phyloP scores from a whole-genome alignment of 257 asterid species.

The Nicotiana undulata region DNA sequence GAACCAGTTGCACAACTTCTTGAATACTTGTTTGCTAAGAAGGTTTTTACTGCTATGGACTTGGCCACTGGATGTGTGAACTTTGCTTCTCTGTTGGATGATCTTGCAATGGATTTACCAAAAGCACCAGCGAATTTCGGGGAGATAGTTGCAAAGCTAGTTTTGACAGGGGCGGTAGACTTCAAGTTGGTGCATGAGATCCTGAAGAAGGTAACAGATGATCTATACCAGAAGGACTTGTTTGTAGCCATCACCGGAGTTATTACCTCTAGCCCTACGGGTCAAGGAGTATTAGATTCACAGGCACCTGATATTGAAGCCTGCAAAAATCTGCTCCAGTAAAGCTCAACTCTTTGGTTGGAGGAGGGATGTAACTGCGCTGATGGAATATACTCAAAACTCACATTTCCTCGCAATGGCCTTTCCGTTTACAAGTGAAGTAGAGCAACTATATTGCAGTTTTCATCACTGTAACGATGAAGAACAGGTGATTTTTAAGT shows the following conservation, averaged over 20 bases:
- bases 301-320: slow-evolving; percentile 62
- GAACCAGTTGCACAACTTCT: slow-evolving; percentile 57
- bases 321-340: slow-evolving; percentile 50
- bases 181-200: slow-evolving; percentile 59
- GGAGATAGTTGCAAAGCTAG: slow-evolving; percentile 58
- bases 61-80: slow-evolving; percentile 39
- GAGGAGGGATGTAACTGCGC: slow-evolving; percentile 11
- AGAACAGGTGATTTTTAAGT: slow-evolving; percentile 18
- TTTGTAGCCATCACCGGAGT: slow-evolving; percentile 30
- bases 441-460: slow-evolving; percentile 8
- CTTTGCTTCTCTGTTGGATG: slow-evolving; percentile 58
- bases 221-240: slow-evolving; percentile 48
- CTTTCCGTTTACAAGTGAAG: neutral
- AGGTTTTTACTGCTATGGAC: slow-evolving; percentile 45
- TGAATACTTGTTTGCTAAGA: slow-evolving; percentile 43
- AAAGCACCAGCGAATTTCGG: slow-evolving; percentile 81
- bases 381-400: slow-evolving; percentile 7
- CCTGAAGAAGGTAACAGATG: slow-evolving; percentile 46
- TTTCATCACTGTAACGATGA: slow-evolving; percentile 7
- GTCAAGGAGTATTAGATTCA: slow-evolving; percentile 48
- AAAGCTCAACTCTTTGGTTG: slow-evolving; percentile 6
- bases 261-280: slow-evolving; percentile 36
- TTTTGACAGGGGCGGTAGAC: slow-evolving; percentile 51
- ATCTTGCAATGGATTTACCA: slow-evolving; percentile 83
- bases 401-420: slow-evolving; percentile 6